Percentiles rank a stretch among this genome's conserved stretches.
Conservation (phyloP, 441 rosid genomes). For the Viola pubescens region DNA sequence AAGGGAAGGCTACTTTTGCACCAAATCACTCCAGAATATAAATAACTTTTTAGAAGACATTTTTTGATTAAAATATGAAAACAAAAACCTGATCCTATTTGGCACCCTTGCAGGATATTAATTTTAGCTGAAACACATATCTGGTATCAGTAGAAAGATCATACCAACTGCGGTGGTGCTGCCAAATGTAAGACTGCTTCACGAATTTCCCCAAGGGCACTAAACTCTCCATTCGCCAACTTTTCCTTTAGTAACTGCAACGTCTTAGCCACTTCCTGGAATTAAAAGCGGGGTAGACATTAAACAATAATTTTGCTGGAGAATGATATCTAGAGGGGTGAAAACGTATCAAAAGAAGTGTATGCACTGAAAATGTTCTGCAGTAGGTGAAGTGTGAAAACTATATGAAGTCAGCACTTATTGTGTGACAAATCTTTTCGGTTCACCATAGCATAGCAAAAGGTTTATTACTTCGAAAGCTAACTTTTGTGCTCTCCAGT, state of each 20-base stretch:
- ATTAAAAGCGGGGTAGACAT: slow-evolving; percentile 14
- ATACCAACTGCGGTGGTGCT: slow-evolving; percentile 76
- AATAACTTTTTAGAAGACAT: neutral
- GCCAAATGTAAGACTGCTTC: slow-evolving; percentile 56
- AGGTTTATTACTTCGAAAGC: no score
- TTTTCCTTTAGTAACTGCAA: slow-evolving; percentile 55
- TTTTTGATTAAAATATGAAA: neutral
- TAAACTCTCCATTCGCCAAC: slow-evolving; percentile 49
- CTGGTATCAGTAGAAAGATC: slow-evolving; percentile 14
- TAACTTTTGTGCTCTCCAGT: no score
- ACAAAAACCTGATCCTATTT: no score
- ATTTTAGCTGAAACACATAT: slow-evolving; percentile 1
- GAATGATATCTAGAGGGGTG: no score
- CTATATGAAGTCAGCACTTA: no score
- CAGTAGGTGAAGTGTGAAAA: no score
- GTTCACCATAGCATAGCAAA: no score
- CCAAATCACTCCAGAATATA: no score
- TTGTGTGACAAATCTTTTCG: no score
- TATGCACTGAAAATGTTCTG: no score
- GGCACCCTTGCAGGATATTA: neutral
- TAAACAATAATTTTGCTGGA: no score
- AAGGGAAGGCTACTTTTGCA: neutral
- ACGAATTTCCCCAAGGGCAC: slow-evolving; percentile 63
- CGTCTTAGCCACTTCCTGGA: slow-evolving; percentile 62
- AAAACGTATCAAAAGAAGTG: no score